A percentile compares a stretch with the other conserved stretches of the same genome.
Evolutionary conservation across 2,329 filamentous ascomycete genomes (phyloP).

Genomic region (Elsinoe australis): DNA sequence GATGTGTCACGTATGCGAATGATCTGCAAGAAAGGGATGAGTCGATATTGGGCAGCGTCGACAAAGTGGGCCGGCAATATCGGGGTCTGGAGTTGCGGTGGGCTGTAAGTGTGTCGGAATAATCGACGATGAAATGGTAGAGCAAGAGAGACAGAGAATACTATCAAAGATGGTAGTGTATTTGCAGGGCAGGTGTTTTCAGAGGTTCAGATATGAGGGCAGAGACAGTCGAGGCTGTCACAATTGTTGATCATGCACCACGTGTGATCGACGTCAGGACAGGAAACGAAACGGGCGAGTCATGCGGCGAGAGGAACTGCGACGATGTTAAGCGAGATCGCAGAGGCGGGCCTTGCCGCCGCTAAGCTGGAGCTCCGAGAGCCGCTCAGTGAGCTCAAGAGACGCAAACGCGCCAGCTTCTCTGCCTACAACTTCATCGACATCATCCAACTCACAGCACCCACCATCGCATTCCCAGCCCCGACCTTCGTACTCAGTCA

Average conservation of each 20-base stretch:
- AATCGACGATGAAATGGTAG: too few relatives aligned
- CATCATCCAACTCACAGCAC: too few relatives aligned
- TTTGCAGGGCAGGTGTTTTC: too few relatives aligned
- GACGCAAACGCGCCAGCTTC: constrained; percentile 5
- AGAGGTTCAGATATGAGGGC: too few relatives aligned
- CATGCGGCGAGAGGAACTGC: neutral
- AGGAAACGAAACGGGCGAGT: constrained; percentile 7
- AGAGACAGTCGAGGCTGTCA: constrained; percentile 8
- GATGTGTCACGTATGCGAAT: neutral
- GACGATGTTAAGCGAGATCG: neutral
- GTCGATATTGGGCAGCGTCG: constrained; percentile 14
- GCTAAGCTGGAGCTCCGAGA: constrained; percentile 2
- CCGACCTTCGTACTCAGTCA: too few relatives aligned
- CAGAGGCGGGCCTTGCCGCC: neutral
- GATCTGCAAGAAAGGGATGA: constrained; percentile 7
- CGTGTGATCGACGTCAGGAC: constrained; percentile 15
- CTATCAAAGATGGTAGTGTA: too few relatives aligned
- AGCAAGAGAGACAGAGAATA: too few relatives aligned
- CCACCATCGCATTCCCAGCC: too few relatives aligned
- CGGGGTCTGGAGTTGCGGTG: too few relatives aligned
- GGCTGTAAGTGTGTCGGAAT: too few relatives aligned
- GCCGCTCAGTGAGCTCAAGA: neutral
- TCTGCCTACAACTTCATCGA: neutral
- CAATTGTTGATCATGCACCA: neutral
- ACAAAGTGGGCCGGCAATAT: constrained; percentile 12